These are phyloP conservation scores for Bipolaris zeicola DNA, from an alignment of 2,329 filamentous ascomycete species.

Conservation along the genomic window DNA sequence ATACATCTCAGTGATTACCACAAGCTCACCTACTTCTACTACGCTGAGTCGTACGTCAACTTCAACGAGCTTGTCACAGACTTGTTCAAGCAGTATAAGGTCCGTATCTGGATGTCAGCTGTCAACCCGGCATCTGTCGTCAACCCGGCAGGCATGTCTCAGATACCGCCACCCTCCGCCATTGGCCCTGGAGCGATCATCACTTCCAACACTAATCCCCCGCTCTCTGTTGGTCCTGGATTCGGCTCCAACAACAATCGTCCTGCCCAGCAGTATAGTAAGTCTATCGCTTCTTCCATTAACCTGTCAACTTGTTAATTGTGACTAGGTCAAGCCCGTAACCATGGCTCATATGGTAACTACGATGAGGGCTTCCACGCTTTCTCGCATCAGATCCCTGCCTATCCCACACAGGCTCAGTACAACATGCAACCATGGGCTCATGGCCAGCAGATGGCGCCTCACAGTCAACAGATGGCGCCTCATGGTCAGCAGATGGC, in stretches of 20 bases:
- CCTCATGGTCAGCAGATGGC: conserved; percentile 28
- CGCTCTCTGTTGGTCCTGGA: conserved; percentile 40
- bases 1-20: conserved; percentile 81
- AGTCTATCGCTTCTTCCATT: conserved; percentile 4
- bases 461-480: conserved; percentile 28
- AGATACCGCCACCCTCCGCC: conserved; percentile 45
- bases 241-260: conserved; percentile 38
- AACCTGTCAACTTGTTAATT: conserved; percentile 14
- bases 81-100: conserved; percentile 99
- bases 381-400: conserved; percentile 41
- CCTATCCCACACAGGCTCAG: conserved; percentile 27
- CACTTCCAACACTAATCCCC: conserved; percentile 26
- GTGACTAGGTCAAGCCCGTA: conserved; percentile 23
- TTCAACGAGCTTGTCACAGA: conserved; percentile 98
- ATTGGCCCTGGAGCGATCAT: conserved; percentile 48
- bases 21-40: conserved; percentile 99
- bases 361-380: conserved; percentile 38
- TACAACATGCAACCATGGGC: conserved; percentile 37
- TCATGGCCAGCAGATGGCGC: conserved; percentile 28
- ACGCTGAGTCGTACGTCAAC: conserved; percentile 97
- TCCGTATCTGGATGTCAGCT: conserved; percentile 98
- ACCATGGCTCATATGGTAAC: conserved; percentile 24
- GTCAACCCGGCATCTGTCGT: conserved; percentile 94
- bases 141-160: conserved; percentile 41
- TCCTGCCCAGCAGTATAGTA: conserved; percentile 37